Conservation (phyloP, 2,329 filamentous ascomycete species). For the Cladophialophora bantiana region DNA sequence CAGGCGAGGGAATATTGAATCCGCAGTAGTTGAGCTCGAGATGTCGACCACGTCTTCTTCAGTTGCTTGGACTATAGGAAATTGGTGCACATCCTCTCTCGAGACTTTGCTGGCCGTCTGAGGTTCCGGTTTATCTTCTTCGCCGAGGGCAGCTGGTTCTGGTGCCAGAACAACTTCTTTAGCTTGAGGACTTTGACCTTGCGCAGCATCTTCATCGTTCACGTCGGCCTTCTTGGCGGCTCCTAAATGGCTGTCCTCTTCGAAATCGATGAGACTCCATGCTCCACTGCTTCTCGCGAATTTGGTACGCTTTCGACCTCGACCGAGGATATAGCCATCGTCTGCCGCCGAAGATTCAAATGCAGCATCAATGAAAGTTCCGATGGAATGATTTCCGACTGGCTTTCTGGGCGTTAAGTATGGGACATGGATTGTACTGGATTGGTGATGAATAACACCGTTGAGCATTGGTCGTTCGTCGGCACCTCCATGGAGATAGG, state of each 20-base stretch:
- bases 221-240: slow-evolving; percentile 7
- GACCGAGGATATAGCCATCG: slow-evolving; percentile 65
- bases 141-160: not conserved
- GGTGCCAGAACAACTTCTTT: not conserved
- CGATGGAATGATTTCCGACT: slow-evolving; percentile 13
- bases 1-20: not conserved
- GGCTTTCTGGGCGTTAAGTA: slow-evolving; percentile 31
- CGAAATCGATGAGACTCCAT: slow-evolving; percentile 74
- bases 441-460: slow-evolving; percentile 11
- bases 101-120: not conserved
- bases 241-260: slow-evolving; percentile 36
- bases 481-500: slow-evolving; percentile 3
- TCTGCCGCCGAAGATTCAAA: slow-evolving; percentile 67
- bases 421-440: slow-evolving; percentile 29
- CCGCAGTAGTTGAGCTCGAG: not conserved
- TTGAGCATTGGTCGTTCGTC: slow-evolving; percentile 7
- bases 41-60: not conserved
- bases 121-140: not conserved
- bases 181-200: not conserved
- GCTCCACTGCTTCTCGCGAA: slow-evolving; percentile 70
- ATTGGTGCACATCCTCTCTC: not conserved
- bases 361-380: slow-evolving; percentile 32
- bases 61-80: not conserved
- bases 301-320: slow-evolving; percentile 72
- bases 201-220: slow-evolving; percentile 23